Conservation (phyloP, 768 basidiomycete genomes). For the Kondoa malvinella region DNA sequence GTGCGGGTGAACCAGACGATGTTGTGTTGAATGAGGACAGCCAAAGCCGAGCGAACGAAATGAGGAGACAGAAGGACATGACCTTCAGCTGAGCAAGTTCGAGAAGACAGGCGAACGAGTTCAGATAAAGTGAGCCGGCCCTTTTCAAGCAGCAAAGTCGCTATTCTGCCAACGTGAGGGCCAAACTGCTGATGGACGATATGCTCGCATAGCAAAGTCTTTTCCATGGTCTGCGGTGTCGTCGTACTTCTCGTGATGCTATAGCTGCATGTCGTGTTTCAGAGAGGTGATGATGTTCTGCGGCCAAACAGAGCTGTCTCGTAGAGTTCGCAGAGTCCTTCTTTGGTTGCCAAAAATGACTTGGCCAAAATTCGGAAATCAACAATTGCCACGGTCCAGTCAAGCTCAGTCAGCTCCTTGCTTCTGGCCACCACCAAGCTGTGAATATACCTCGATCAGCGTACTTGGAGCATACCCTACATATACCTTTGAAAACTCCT, state of each 20-base stretch:
- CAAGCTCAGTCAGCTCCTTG: too few species aligned
- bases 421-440: too few species aligned
- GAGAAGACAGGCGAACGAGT: not conserved
- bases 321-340: not conserved
- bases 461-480: too few species aligned
- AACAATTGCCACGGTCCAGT: too few species aligned
- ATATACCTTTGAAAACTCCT: too few species aligned
- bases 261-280: not conserved
- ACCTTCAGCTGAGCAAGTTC: not conserved
- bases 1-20: not conserved
- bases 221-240: not conserved
- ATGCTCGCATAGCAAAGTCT: not conserved
- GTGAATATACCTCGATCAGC: too few species aligned
- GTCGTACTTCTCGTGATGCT: slow-evolving; percentile 1
- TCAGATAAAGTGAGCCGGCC: not conserved
- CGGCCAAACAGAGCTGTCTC: not conserved
- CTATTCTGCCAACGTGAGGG: not conserved
- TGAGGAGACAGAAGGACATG: not conserved
- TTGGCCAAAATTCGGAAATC: not conserved
- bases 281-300: not conserved
- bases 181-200: slow-evolving; percentile 3
- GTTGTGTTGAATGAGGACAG: slow-evolving; percentile 6
- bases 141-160: not conserved
- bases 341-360: not conserved
- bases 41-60: not conserved